These are phyloP conservation scores for Torulaspora pretoriensis DNA, from an alignment of 1,139 yeast species.

Conservation along the genomic window DNA sequence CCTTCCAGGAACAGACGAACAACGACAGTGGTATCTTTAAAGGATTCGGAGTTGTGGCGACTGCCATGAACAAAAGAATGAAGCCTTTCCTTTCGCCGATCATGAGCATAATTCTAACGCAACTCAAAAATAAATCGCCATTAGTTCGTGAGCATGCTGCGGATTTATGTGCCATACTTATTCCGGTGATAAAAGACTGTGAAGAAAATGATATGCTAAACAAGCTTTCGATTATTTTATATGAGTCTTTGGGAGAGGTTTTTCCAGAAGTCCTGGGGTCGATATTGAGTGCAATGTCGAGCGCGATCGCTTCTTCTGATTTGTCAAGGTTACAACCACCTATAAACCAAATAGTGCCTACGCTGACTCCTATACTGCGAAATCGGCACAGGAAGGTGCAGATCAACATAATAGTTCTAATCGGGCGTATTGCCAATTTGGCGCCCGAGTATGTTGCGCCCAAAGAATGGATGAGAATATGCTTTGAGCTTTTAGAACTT, in stretches of 20 bases:
- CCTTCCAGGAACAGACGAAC: conserved; percentile 73
- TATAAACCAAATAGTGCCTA: conserved; percentile 74
- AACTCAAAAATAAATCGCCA: conserved; percentile 69
- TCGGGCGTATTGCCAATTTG: conserved; percentile 77
- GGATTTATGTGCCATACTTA: conserved; percentile 63
- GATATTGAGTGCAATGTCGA: conserved; percentile 63
- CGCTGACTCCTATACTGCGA: conserved; percentile 85
- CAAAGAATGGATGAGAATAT: conserved; percentile 96
- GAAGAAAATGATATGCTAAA: conserved; percentile 59
- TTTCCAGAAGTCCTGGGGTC: conserved; percentile 93
- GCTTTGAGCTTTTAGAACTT: conserved; percentile 87
- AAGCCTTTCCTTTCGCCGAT: conserved; percentile 74
- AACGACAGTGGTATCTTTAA: conserved; percentile 53
- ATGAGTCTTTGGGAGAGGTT: conserved; percentile 92
- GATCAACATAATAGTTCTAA: conserved; percentile 71
- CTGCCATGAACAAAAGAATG: conserved; percentile 64
- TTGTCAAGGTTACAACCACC: conserved; percentile 57
- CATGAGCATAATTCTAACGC: conserved; percentile 66
- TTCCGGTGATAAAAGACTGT: conserved; percentile 65
- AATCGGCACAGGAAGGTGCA: conserved; percentile 92
- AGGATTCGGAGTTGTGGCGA: conserved; percentile 63
- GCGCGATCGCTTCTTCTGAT: conserved; percentile 51
- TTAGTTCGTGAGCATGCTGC: conserved; percentile 84
- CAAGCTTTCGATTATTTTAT: conserved; percentile 70
- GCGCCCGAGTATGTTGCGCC: conserved; percentile 88